Evolutionary conservation across 352 stramenopile species (phyloP).

Genomic region (Phytophthora cryptogea): DNA sequence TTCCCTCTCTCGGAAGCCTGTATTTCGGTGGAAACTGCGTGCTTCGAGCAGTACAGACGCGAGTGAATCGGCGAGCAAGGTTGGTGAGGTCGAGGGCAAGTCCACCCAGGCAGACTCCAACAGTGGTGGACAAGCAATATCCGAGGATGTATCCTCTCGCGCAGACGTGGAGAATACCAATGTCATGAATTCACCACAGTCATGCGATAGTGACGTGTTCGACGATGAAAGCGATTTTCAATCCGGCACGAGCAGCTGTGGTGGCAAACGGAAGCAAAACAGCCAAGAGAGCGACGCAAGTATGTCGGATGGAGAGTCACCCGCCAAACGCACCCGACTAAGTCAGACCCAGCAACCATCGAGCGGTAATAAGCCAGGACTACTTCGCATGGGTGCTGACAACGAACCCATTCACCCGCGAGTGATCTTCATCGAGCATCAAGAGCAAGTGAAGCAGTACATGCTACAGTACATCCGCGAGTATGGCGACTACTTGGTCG

Average conservation of each 20-base stretch:
- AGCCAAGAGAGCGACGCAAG: conserved; percentile 35
- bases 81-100: conserved; percentile 9
- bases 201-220: conserved; percentile 64
- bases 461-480: conserved; percentile 71
- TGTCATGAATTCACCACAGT: conserved; percentile 57
- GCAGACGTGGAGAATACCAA: conserved; percentile 28
- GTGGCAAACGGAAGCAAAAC: conserved; percentile 51
- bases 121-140: conserved; percentile 4
- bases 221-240: conserved; percentile 63
- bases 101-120: not conserved
- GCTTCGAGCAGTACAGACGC: not conserved
- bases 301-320: conserved; percentile 37
- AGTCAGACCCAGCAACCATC: conserved; percentile 5
- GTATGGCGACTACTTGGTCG: conserved; percentile 57
- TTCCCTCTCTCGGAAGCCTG: conserved; percentile 79
- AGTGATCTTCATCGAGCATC: conserved; percentile 47
- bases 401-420: conserved; percentile 56
- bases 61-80: not conserved
- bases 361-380: conserved; percentile 1
- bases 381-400: conserved; percentile 53
- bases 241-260: conserved; percentile 45
- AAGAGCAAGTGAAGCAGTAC: conserved; percentile 53
- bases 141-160: conserved; percentile 11
- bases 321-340: conserved; percentile 29
- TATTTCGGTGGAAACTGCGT: conserved; percentile 81